Conservation (phyloP, 2,329 filamentous ascomycete species). For the Zymoseptoria tritici region DNA sequence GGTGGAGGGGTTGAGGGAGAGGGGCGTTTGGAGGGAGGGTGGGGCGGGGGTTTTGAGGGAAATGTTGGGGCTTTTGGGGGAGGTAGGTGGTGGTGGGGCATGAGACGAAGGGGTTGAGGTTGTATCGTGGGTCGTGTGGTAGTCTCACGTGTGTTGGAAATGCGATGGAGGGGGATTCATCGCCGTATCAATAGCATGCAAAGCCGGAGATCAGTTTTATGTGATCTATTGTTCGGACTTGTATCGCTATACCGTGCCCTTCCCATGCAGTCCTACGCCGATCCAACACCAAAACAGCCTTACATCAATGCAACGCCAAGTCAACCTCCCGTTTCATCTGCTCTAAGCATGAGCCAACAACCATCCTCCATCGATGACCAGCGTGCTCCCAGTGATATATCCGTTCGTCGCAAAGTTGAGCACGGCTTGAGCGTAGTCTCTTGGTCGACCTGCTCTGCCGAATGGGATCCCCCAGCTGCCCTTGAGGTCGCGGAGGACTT, state of each 20-base stretch:
- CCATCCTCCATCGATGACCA: constrained; percentile 58
- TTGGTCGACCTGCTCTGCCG: constrained; percentile 34
- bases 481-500: constrained; percentile 29
- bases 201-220: too few relatives aligned
- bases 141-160: too few relatives aligned
- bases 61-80: not conserved
- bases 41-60: not conserved
- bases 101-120: too few relatives aligned
- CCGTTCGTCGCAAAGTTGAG: constrained; percentile 48
- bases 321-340: too few relatives aligned
- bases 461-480: constrained; percentile 31
- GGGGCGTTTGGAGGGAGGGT: not conserved
- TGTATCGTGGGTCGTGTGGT: too few relatives aligned
- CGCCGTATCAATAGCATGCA: too few relatives aligned
- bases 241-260: too few relatives aligned
- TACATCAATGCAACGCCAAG: too few relatives aligned
- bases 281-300: too few relatives aligned
- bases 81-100: not conserved
- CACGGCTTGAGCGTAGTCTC: constrained; percentile 48
- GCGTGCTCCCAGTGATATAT: constrained; percentile 55
- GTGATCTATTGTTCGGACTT: too few relatives aligned
- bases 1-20: not conserved
- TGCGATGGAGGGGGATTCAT: too few relatives aligned
- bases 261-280: too few relatives aligned
- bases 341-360: constrained; percentile 32